Percentiles rank a stretch among this genome's conserved stretches.
These are phyloP conservation scores for Pyricularia sp. DNA, from an alignment of 2,329 filamentous ascomycete species.

Conservation along the genomic window DNA sequence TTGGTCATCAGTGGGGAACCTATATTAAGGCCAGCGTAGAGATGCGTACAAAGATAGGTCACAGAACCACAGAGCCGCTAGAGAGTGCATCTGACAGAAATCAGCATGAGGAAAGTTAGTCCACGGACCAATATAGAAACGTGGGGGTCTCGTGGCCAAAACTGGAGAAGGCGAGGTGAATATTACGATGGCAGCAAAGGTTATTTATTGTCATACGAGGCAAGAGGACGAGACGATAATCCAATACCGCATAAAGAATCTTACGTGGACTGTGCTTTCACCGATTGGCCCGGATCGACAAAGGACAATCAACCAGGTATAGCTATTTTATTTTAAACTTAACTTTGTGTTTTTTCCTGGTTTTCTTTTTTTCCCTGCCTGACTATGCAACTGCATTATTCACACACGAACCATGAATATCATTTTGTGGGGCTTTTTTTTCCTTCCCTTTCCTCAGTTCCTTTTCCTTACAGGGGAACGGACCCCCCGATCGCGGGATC, in stretches of 20 bases:
- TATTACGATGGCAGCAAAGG: too few species aligned
- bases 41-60: neutral
- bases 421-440: neutral
- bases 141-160: too few species aligned
- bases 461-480: too few species aligned
- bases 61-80: neutral
- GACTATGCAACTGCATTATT: neutral
- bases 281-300: neutral
- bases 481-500: too few species aligned
- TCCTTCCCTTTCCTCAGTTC: neutral
- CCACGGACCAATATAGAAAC: too few species aligned
- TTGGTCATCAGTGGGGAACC: neutral
- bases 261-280: neutral
- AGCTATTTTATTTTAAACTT: neutral
- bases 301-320: too few species aligned
- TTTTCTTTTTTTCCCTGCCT: neutral
- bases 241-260: neutral
- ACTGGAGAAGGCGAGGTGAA: too few species aligned
- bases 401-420: neutral
- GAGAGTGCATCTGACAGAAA: neutral
- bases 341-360: neutral
- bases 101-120: neutral
- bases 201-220: neutral
- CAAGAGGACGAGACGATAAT: neutral
- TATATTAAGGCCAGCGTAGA: neutral